Percentiles rank a stretch among this genome's conserved stretches.
Conservation (phyloP, 2,329 filamentous ascomycete species). For the Acrodontium crateriforme region DNA sequence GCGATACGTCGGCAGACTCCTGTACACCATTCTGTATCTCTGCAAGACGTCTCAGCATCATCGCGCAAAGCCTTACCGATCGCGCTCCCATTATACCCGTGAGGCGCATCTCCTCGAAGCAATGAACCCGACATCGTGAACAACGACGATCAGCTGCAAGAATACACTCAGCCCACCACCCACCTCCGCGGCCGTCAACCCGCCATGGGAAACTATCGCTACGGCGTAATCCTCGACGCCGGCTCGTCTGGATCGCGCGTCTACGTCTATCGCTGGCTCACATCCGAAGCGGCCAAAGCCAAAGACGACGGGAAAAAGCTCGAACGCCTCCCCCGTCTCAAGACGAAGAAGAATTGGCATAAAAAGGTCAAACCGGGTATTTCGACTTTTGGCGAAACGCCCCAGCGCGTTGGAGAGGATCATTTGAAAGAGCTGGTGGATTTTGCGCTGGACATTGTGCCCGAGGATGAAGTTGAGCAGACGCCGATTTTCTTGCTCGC, state of each 20-base stretch:
- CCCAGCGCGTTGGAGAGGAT: constrained; percentile 62
- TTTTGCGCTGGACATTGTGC: constrained; percentile 69
- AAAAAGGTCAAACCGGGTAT: constrained; percentile 90
- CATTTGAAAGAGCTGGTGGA: constrained; percentile 69
- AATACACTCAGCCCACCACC: too few relatives aligned
- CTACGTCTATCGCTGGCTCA: constrained; percentile 89
- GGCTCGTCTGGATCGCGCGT: constrained; percentile 92
- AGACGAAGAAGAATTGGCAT: constrained; percentile 75
- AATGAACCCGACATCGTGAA: too few relatives aligned
- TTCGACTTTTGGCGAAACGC: constrained; percentile 72
- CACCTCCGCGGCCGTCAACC: too few relatives aligned
- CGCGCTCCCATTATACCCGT: too few relatives aligned
- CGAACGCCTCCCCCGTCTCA: constrained; percentile 60
- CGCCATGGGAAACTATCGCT: constrained; percentile 34
- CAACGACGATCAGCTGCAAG: too few relatives aligned
- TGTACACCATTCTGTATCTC: too few relatives aligned
- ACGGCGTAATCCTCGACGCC: constrained; percentile 93
- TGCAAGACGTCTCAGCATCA: too few relatives aligned
- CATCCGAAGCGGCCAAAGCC: constrained; percentile 52
- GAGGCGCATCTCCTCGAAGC: too few relatives aligned
- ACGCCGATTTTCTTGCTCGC: constrained; percentile 93
- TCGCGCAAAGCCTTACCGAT: too few relatives aligned
- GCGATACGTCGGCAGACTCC: too few relatives aligned
- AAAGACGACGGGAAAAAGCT: constrained; percentile 47
- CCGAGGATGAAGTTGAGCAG: constrained; percentile 58